These are phyloP conservation scores for Canariomyces notabilis DNA, from an alignment of 2,329 filamentous ascomycete genomes.

Conservation along the genomic window DNA sequence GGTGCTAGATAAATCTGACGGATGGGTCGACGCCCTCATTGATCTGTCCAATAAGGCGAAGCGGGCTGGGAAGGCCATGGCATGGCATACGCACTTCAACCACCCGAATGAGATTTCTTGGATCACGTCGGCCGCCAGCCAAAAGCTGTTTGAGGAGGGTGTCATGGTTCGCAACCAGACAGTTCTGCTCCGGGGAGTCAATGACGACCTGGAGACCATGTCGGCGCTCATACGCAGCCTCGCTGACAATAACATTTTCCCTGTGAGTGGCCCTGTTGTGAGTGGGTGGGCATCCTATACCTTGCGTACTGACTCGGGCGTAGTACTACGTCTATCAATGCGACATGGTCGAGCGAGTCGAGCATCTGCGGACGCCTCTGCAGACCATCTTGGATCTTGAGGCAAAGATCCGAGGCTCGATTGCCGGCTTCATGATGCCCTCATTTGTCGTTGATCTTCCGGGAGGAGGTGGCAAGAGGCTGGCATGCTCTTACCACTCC, in stretches of 20 bases:
- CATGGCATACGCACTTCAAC: constrained; percentile 62
- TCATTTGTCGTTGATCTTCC: constrained; percentile 60
- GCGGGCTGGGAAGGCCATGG: constrained; percentile 52
- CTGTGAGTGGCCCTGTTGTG: constrained; percentile 36
- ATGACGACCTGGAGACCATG: constrained; percentile 52
- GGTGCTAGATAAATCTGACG: constrained; percentile 46
- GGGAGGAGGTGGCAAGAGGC: constrained; percentile 58
- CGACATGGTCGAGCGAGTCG: constrained; percentile 56
- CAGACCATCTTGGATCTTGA: constrained; percentile 55
- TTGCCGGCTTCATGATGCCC: constrained; percentile 59
- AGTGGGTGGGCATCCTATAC: too few relatives aligned
- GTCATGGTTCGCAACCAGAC: constrained; percentile 57
- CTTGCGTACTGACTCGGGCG: constrained; percentile 11
- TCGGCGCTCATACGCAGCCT: constrained; percentile 47
- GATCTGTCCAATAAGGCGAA: constrained; percentile 46
- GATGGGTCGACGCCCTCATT: constrained; percentile 50
- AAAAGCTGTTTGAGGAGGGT: constrained; percentile 44
- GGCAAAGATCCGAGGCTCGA: constrained; percentile 51
- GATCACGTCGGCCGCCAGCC: constrained; percentile 49
- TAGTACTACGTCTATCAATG: constrained; percentile 64
- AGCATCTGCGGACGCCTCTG: constrained; percentile 59
- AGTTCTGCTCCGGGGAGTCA: constrained; percentile 55
- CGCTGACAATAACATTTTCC: constrained; percentile 52
- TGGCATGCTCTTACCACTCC: constrained; percentile 46
- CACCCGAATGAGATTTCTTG: constrained; percentile 58